Conservation (phyloP, 108 stramenopile species). For the Stephanodiscus triporus region DNA sequence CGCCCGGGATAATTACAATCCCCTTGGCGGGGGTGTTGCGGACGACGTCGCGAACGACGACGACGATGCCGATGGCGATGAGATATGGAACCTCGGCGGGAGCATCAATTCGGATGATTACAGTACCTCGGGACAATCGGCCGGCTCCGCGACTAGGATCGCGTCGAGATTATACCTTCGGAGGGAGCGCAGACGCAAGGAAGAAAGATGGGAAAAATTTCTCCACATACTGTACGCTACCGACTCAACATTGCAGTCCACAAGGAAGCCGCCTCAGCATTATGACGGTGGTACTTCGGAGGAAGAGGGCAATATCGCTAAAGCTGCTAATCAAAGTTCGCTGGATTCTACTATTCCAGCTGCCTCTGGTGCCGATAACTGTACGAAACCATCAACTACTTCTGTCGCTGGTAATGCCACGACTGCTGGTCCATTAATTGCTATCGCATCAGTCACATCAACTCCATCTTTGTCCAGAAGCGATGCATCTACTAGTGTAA, state of each 20-base stretch:
- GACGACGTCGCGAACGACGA: neutral
- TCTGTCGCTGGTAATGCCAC: no score
- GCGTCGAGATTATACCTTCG: slow-evolving; percentile 8
- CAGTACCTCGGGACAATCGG: no score
- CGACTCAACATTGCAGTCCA: neutral
- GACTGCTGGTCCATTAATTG: no score
- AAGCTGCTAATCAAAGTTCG: no score
- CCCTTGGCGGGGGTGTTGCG: neutral
- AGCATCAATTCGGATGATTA: no score
- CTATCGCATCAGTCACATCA: no score
- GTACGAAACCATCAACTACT: no score
- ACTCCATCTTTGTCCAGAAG: no score
- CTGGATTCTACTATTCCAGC: no score
- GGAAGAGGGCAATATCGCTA: no score
- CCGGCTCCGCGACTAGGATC: neutral
- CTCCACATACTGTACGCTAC: slow-evolving; percentile 4
- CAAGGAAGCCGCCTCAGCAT: neutral
- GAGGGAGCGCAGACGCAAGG: slow-evolving; percentile 7
- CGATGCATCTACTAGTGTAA: no score
- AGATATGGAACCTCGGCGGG: neutral
- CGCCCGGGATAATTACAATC: slow-evolving; percentile 8
- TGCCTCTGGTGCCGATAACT: no score
- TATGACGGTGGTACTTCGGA: neutral
- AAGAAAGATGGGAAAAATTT: slow-evolving; percentile 1
- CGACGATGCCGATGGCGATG: slow-evolving; percentile 1